phyloP scores from a whole-genome alignment of 1,284 basidiomycete genomes.

The Phylloboletellus chloephorus region DNA sequence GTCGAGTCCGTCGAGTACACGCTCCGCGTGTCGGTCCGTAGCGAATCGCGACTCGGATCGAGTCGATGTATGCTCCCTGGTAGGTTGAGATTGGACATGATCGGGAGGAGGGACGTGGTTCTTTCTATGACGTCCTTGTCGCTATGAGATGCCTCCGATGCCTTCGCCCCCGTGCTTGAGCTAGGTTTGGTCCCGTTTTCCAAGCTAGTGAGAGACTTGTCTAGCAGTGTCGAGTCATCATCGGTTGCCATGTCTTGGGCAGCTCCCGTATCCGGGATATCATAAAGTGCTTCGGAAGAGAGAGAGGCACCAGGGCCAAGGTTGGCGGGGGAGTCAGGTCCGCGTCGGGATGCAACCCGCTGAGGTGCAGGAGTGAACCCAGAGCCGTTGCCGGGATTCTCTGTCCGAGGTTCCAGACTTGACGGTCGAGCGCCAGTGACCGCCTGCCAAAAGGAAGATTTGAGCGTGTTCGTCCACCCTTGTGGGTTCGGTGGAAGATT shows the following conservation, averaged over 20 bases:
- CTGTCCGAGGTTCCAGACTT: constrained; percentile 2
- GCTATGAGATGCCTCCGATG: background rate
- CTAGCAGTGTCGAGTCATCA: background rate
- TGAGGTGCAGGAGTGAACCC: constrained; percentile 23
- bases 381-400: constrained; percentile 11
- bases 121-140: background rate
- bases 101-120: background rate
- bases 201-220: background rate
- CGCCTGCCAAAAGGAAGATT: constrained; percentile 34
- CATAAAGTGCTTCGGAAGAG: background rate
- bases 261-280: background rate
- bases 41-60: constrained; percentile 5
- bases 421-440: constrained; percentile 24
- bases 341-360: constrained; percentile 17
- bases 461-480: constrained; percentile 33
- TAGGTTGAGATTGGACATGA: constrained; percentile 10
- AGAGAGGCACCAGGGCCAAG: background rate
- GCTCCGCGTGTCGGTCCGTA: constrained; percentile 19
- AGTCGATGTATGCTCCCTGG: constrained; percentile 1
- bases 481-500: constrained; percentile 9
- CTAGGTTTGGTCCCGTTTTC: background rate
- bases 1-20: constrained; percentile 27
- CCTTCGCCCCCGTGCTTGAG: constrained; percentile 1
- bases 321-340: constrained; percentile 6
- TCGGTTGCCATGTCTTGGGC: constrained; percentile 1